phyloP scores from a whole-genome alignment of 106 monocot species.

The Allium fistulosum region DNA sequence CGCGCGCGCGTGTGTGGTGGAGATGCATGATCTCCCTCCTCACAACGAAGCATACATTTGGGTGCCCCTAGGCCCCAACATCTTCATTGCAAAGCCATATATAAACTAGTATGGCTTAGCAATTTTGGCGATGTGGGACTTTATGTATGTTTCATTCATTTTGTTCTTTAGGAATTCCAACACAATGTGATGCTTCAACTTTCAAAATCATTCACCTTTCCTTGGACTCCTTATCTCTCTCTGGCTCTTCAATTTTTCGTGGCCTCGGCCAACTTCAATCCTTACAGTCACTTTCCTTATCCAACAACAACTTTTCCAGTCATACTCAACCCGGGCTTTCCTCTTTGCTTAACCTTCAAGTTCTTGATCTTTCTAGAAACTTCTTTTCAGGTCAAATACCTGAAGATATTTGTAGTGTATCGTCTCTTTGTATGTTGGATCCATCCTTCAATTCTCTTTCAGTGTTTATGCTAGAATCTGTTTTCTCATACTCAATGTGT shows the following conservation, averaged over 20 bases:
- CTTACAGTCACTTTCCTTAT: slow-evolving; percentile 36
- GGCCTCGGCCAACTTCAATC: slow-evolving; percentile 56
- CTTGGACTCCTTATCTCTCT: slow-evolving; percentile 63
- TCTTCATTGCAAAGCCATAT: no score
- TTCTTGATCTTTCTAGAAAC: slow-evolving; percentile 62
- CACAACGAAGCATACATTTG: no score
- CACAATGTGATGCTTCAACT: slow-evolving; percentile 65
- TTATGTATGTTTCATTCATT: no score
- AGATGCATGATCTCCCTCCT: no score
- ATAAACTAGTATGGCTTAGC: no score
- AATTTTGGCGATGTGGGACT: no score
- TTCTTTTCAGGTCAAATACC: slow-evolving; percentile 44
- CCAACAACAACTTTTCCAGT: slow-evolving; percentile 9
- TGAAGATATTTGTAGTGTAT: no score
- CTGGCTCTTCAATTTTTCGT: slow-evolving; percentile 58
- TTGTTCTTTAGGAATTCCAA: no score
- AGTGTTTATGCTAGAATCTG: not conserved
- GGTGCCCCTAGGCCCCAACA: no score
- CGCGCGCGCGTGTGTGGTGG: no score
- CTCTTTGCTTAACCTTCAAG: slow-evolving; percentile 22
- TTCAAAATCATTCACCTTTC: slow-evolving; percentile 33
- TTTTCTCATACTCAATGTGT: slow-evolving; percentile 7
- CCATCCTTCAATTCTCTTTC: slow-evolving; percentile 7
- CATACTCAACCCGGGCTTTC: slow-evolving; percentile 1
- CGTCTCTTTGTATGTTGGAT: no score